Percentiles rank a stretch among this genome's conserved stretches.
Conservation (phyloP, 1,284 basidiomycete species). For the Apiotrichum mycotoxinovorans region DNA sequence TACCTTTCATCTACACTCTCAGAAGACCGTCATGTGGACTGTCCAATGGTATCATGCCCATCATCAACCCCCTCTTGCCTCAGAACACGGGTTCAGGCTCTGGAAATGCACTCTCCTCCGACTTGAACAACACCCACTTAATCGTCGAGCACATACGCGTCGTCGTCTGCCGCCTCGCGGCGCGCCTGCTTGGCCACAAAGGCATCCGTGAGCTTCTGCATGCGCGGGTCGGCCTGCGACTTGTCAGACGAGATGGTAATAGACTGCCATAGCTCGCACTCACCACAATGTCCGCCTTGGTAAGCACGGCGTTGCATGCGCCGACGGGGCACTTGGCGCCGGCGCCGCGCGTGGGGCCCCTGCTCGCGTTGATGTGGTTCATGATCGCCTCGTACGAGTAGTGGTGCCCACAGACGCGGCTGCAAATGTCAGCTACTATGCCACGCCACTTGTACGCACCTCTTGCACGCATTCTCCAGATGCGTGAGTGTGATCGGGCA, state of each 20-base stretch:
- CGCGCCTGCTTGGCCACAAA: not conserved
- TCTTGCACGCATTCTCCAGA: constrained; percentile 65
- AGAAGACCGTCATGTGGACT: too few relatives aligned
- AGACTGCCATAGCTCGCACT: not conserved
- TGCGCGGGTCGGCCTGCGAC: constrained; percentile 1
- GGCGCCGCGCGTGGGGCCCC: not conserved
- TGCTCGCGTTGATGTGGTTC: constrained; percentile 14
- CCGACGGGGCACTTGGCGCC: constrained; percentile 30
- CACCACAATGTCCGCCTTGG: constrained; percentile 17
- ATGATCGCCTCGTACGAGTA: constrained; percentile 26
- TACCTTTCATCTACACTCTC: not conserved
- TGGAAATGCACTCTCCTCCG: not conserved
- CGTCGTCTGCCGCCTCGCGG: not conserved
- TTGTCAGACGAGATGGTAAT: not conserved
- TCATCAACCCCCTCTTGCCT: not conserved
- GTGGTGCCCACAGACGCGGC: constrained; percentile 25
- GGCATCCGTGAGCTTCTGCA: not conserved
- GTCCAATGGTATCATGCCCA: not conserved
- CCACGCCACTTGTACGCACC: constrained; percentile 29
- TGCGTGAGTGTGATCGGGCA: constrained; percentile 69
- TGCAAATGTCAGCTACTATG: constrained; percentile 54
- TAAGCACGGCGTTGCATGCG: constrained; percentile 37
- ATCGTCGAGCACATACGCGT: not conserved
- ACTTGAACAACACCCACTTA: not conserved
- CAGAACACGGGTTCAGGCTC: not conserved